Conservation (phyloP, 148 eudicot genomes). For the Vaccinium vitisidaea region DNA sequence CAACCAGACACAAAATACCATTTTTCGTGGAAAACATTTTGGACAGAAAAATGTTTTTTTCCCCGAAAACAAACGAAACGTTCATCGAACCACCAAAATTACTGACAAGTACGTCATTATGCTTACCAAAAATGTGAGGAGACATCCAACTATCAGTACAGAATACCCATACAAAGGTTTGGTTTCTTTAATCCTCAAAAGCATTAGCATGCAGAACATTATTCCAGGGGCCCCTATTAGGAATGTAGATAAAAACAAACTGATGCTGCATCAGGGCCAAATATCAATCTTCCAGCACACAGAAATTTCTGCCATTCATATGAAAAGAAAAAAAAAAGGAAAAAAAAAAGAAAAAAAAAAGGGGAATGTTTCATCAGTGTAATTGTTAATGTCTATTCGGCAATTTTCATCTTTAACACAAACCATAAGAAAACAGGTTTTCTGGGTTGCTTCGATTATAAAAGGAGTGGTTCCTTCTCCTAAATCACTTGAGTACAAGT, state of each 20-base stretch:
- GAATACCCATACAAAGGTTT: slow-evolving; percentile 47
- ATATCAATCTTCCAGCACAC: slow-evolving; percentile 19
- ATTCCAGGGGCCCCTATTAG: slow-evolving; percentile 67
- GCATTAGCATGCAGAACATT: slow-evolving; percentile 62
- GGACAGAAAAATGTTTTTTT: too few relatives aligned
- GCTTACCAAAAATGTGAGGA: slow-evolving; percentile 63
- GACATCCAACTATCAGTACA: slow-evolving; percentile 47
- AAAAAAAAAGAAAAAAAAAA: too few relatives aligned
- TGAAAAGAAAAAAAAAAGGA: too few relatives aligned
- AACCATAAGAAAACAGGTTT: not conserved
- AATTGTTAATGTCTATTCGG: not conserved
- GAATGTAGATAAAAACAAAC: slow-evolving; percentile 45
- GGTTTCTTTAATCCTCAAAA: slow-evolving; percentile 39
- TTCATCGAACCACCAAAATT: slow-evolving; percentile 18
- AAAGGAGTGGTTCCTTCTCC: not conserved
- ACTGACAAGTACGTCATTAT: slow-evolving; percentile 16
- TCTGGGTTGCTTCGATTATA: not conserved
- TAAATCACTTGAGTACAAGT: not conserved
- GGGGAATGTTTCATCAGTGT: too few relatives aligned
- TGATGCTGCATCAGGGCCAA: slow-evolving; percentile 27
- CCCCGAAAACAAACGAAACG: too few relatives aligned
- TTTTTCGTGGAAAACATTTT: too few relatives aligned
- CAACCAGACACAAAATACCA: too few relatives aligned
- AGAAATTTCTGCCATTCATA: slow-evolving; percentile 56
- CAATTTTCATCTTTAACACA: not conserved